Conservation (phyloP, 2,329 filamentous ascomycete genomes). For the Orbilia quercus region DNA sequence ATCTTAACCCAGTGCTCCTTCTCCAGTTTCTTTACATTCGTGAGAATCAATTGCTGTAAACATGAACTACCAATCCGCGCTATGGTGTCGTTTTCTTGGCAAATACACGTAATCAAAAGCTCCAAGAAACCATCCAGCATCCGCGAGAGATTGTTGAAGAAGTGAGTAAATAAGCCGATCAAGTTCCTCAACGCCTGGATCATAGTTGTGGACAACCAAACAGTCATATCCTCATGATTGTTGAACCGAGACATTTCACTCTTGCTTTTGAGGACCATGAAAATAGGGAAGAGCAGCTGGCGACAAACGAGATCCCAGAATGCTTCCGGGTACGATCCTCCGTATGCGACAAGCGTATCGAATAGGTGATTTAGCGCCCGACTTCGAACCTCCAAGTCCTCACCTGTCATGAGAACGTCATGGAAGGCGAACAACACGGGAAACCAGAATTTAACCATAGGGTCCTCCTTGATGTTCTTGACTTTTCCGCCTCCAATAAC, state of each 20-base stretch:
- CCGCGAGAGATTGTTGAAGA: constrained; percentile 93
- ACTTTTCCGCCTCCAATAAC: constrained; percentile 30
- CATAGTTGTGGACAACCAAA: constrained; percentile 99
- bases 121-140: constrained; percentile 99
- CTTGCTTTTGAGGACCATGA: constrained; percentile 95
- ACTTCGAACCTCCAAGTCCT: constrained; percentile 94
- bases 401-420: constrained; percentile 98
- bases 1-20: constrained; percentile 92
- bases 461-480: constrained; percentile 74
- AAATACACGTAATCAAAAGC: constrained; percentile 93
- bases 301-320: constrained; percentile 99
- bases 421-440: constrained; percentile 98
- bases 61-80: constrained; percentile 98
- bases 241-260: constrained; percentile 95
- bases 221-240: constrained; percentile 95
- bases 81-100: constrained; percentile 98
- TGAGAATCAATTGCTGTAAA: constrained; percentile 92
- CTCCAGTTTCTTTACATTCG: constrained; percentile 93
- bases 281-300: constrained; percentile 96
- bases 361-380: constrained; percentile 94
- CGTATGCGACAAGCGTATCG: constrained; percentile 88
- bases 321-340: constrained; percentile 87
- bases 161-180: constrained; percentile 98
- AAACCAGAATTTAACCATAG: constrained; percentile 98
- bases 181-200: constrained; percentile 98